Base-by-base conservation (phyloP, 176 grass and related monocot genomes). In the Coix lacrymajobi region DNA sequence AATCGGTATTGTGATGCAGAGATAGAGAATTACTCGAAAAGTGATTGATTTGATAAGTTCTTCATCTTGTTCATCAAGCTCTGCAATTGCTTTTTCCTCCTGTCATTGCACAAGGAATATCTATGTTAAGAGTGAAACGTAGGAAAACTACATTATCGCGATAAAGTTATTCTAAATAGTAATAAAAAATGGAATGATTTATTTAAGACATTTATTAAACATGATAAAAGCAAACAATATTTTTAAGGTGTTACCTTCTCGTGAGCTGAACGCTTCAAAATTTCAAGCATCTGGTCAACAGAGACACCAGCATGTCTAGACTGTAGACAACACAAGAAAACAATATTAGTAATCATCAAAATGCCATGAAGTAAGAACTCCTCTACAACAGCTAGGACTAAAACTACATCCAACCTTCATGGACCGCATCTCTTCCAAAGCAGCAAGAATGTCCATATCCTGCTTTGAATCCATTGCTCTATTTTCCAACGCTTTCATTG, bases 251-350 rank as follows among this genome's bases (percentile, higher is more conserved):
- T 73, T 86, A 90, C 92, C 90, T 85, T 92, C 29, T 87, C 83
- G 73, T 89, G 81, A 66, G 90, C 80, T 1, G 95, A 92, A 25
- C 75, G 81, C 76, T 87, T 94, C 81, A 97, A 87, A 84, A 83
- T 97, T 87, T 94, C 95, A 77, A 97, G 70, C 95, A 97, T 94
- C 66, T 87, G 88, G 25, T 97, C 95, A 85, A 92, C 84, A 20
- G 88, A 83, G 7, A 97, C 95, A 49, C 89, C 91, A 46, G 95
- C 95, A 91, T 97, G 95, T 78, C 95, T 94, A 28, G 92, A 97
- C 95, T 97, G 88, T 30, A 91, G 66, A 84, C 66, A 19, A 75
- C 52, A 75, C 22, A 72, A 84, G n/a, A 75, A 88, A 83, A 57
- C 25, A 81, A 87, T 40, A 41, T 80, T 48, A 81, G 32, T 7